Conservation (phyloP, 768 basidiomycete genomes). For the Boletellus emodensis region DNA sequence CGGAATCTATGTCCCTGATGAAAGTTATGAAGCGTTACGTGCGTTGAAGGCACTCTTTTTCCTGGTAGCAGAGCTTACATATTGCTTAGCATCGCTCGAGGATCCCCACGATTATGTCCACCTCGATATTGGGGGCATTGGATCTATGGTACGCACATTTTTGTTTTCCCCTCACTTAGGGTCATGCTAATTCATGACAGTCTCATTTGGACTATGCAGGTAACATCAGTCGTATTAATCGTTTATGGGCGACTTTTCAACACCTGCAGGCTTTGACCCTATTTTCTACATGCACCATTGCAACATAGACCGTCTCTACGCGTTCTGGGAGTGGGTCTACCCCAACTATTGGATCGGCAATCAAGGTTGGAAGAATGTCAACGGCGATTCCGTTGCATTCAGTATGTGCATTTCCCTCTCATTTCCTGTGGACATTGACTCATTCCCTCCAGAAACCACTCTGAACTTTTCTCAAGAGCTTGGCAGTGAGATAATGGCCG, state of each 20-base stretch:
- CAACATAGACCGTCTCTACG: conserved; percentile 17
- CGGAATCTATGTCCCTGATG: too few relatives aligned
- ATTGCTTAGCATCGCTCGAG: conserved; percentile 12
- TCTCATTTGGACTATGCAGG: conserved; percentile 18
- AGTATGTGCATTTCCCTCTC: conserved; percentile 1
- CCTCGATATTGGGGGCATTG: conserved; percentile 15
- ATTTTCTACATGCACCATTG: conserved; percentile 19
- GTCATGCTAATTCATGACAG: conserved; percentile 1
- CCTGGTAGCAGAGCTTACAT: not conserved
- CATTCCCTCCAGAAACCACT: not conserved
- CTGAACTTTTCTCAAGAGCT: too few relatives aligned
- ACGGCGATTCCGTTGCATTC: conserved; percentile 4
- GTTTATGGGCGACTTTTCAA: not conserved
- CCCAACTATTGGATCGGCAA: conserved; percentile 14
- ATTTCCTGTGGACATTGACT: not conserved
- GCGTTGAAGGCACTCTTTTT: too few relatives aligned
- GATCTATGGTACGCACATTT: conserved; percentile 13
- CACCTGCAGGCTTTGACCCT: conserved; percentile 11
- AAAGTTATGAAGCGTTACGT: too few relatives aligned
- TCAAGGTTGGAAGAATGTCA: conserved; percentile 8
- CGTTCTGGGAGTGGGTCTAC: conserved; percentile 22
- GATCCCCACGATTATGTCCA: conserved; percentile 20
- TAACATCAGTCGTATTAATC: not conserved
- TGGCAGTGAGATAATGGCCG: too few relatives aligned
- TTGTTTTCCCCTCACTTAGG: not conserved